A percentile compares a stretch with the other conserved stretches of the same genome.
Conservation (phyloP, 108 stramenopile species). For the Stephanodiscus minutulus region DNA sequence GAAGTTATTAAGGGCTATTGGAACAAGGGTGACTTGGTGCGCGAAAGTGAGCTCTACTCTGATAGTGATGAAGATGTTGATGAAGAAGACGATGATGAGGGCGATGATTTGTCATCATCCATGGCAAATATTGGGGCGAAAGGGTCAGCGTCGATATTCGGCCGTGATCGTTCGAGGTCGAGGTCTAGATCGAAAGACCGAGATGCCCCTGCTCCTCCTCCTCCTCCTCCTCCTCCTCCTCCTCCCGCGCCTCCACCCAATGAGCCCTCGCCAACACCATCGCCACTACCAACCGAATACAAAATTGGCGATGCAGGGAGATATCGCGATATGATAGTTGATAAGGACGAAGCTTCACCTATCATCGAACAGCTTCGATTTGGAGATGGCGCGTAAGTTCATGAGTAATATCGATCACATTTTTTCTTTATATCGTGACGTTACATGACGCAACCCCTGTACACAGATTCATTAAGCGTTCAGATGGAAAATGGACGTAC, state of each 20-base stretch:
- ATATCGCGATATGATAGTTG: slow-evolving; percentile 34
- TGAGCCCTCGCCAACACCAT: background rate
- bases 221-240: slow-evolving; percentile 9
- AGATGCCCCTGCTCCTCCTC: slow-evolving; percentile 6
- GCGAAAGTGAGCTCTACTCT: slow-evolving; percentile 35
- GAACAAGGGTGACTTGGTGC: slow-evolving; percentile 44
- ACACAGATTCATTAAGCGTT: slow-evolving; percentile 36
- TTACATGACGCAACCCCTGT: background rate
- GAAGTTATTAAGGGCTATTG: slow-evolving; percentile 42
- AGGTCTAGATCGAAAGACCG: slow-evolving; percentile 36
- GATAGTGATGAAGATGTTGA: slow-evolving; percentile 42
- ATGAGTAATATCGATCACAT: background rate
- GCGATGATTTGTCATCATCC: slow-evolving; percentile 40
- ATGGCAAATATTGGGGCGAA: slow-evolving; percentile 35
- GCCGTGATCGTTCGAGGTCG: slow-evolving; percentile 33
- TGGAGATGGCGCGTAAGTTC: slow-evolving; percentile 32
- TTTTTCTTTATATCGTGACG: background rate
- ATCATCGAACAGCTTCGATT: slow-evolving; percentile 34
- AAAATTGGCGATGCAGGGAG: slow-evolving; percentile 41
- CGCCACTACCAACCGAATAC: slow-evolving; percentile 26
- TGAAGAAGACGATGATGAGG: slow-evolving; percentile 38
- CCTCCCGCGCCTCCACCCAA: background rate
- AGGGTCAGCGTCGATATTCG: slow-evolving; percentile 9
- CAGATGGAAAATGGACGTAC: slow-evolving; percentile 52
- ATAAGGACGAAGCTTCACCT: slow-evolving; percentile 16